Percentiles rank a stretch among this genome's conserved stretches.
These are phyloP conservation scores for Pleurotus giganteus DNA, from an alignment of 768 basidiomycete species.

Conservation along the genomic window DNA sequence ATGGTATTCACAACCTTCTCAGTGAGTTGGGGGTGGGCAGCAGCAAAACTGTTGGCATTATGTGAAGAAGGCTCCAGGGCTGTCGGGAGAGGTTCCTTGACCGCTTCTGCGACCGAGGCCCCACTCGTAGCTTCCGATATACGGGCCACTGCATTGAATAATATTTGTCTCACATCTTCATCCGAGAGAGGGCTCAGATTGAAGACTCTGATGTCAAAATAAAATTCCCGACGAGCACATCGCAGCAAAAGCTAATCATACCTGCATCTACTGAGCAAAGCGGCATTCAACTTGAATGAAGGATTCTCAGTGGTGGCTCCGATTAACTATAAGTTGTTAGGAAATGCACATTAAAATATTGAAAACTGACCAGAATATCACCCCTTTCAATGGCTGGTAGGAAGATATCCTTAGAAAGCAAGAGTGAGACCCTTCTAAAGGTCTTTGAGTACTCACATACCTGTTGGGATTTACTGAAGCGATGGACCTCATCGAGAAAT, in stretches of 20 bases:
- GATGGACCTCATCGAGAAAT: conserved; percentile 85
- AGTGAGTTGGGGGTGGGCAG: conserved; percentile 38
- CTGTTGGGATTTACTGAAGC: conserved; percentile 72
- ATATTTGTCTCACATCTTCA: conserved; percentile 54
- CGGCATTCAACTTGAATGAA: conserved; percentile 75
- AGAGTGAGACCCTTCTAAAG: neutral
- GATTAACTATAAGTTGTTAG: conserved; percentile 44
- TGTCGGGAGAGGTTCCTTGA: conserved; percentile 1
- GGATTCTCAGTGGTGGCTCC: conserved; percentile 92
- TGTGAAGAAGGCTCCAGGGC: conserved; percentile 6
- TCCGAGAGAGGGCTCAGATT: conserved; percentile 67
- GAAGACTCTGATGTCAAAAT: conserved; percentile 55
- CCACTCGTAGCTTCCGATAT: conserved; percentile 13
- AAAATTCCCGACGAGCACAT: conserved; percentile 15
- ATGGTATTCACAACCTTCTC: conserved; percentile 46
- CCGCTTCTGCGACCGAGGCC: neutral
- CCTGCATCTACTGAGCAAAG: conserved; percentile 77
- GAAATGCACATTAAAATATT: neutral
- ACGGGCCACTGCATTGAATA: conserved; percentile 48
- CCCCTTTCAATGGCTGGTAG: conserved; percentile 81
- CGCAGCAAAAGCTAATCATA: conserved; percentile 27
- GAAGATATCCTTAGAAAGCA: conserved; percentile 61
- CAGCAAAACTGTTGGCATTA: conserved; percentile 10
- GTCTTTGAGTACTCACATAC: conserved; percentile 25
- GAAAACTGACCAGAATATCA: conserved; percentile 52